phyloP scores from a whole-genome alignment of 371 early-diverging fungal species.

The Rhizomucor miehei region DNA sequence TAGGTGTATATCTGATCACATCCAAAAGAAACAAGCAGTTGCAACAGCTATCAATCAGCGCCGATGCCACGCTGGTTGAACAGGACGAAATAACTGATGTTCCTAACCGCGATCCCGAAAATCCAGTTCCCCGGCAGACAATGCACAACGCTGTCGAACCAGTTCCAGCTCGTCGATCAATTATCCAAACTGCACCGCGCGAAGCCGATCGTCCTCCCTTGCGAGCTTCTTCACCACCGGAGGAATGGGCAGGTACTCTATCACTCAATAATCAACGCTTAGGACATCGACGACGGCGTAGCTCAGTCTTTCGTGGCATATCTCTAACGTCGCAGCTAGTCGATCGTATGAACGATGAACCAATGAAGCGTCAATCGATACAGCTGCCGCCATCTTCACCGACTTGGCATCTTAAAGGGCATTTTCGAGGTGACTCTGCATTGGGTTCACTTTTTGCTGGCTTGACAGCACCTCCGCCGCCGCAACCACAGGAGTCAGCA shows the following conservation, averaged over 20 bases:
- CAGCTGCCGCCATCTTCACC: constrained; percentile 28
- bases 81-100: no score
- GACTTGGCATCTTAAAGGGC: constrained; percentile 14
- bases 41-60: constrained; percentile 6
- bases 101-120: no score
- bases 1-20: constrained; percentile 77
- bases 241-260: no score
- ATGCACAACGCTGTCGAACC: no score
- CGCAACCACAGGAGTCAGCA: background rate
- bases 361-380: constrained; percentile 6
- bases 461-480: constrained; percentile 10
- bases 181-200: background rate
- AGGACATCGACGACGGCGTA: constrained; percentile 28
- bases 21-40: constrained; percentile 42
- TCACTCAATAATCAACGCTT: background rate
- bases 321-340: constrained; percentile 46
- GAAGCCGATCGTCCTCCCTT: constrained; percentile 2
- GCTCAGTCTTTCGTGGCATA: constrained; percentile 44
- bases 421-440: constrained; percentile 17
- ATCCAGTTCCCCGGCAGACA: no score
- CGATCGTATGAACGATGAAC: constrained; percentile 37
- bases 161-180: no score
- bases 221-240: no score
- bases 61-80: constrained; percentile 9
- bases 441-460: constrained; percentile 27